These are phyloP conservation scores for Amyloporia xantha DNA, from an alignment of 768 basidiomycete genomes.

Conservation along the genomic window DNA sequence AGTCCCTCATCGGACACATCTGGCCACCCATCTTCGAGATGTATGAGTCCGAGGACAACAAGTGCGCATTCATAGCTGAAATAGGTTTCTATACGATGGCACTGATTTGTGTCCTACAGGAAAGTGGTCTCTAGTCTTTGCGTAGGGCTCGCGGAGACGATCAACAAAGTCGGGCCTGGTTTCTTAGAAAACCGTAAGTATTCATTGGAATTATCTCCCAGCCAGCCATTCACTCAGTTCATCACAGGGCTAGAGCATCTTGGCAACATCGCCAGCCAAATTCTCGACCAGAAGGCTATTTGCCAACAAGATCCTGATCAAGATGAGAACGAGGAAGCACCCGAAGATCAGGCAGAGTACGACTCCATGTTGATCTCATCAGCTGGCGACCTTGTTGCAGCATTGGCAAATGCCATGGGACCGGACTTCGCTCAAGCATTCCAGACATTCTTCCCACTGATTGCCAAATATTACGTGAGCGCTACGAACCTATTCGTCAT, in stretches of 20 bases:
- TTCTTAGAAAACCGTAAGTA: slow-evolving; percentile 72
- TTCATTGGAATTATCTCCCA: slow-evolving; percentile 2
- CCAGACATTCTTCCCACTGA: slow-evolving; percentile 79
- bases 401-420: slow-evolving; percentile 82
- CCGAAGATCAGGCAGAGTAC: slow-evolving; percentile 90
- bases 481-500: not conserved
- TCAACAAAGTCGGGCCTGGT: slow-evolving; percentile 86
- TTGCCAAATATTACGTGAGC: slow-evolving; percentile 88
- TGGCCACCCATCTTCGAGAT: slow-evolving; percentile 75
- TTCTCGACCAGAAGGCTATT: slow-evolving; percentile 90
- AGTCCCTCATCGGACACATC: slow-evolving; percentile 70
- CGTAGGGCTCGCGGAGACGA: slow-evolving; percentile 83
- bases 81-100: slow-evolving; percentile 10
- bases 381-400: slow-evolving; percentile 89
- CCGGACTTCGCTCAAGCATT: slow-evolving; percentile 79
- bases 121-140: slow-evolving; percentile 85
- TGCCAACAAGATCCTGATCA: slow-evolving; percentile 97
- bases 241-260: slow-evolving; percentile 63
- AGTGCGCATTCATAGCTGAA: slow-evolving; percentile 42
- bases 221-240: slow-evolving; percentile 1
- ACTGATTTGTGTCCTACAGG: slow-evolving; percentile 38
- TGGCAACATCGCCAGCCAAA: slow-evolving; percentile 73
- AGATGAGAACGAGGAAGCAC: slow-evolving; percentile 79
- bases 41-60: slow-evolving; percentile 94
- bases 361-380: slow-evolving; percentile 93